phyloP scores from a whole-genome alignment of 495 filamentous ascomycete genomes.

The Tuber microsphaerosporum region DNA sequence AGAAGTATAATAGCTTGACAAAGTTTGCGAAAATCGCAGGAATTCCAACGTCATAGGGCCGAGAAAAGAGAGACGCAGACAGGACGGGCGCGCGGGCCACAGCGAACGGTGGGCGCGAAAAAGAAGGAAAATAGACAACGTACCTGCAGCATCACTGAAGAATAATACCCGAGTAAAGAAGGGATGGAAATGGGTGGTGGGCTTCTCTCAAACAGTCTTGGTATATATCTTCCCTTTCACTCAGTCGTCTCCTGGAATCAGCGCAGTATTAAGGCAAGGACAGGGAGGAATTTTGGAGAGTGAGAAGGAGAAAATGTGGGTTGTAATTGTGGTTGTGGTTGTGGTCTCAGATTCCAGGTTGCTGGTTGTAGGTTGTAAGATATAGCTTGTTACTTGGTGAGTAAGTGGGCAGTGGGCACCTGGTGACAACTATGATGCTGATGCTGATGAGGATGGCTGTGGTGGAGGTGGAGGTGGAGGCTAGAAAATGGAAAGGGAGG shows the following conservation, averaged over 20 bases:
- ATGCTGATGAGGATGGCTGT: not conserved
- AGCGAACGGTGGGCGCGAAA: slow-evolving; percentile 9
- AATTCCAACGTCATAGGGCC: slow-evolving; percentile 31
- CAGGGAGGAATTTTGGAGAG: slow-evolving; percentile 11
- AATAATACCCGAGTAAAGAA: slow-evolving; percentile 23
- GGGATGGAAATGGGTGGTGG: slow-evolving; percentile 24
- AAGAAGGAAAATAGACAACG: slow-evolving; percentile 28
- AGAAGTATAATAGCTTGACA: not conserved
- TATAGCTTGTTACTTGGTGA: not conserved
- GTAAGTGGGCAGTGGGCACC: not conserved
- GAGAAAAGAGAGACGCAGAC: slow-evolving; percentile 20
- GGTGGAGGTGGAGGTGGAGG: not conserved
- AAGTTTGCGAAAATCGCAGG: slow-evolving; percentile 5
- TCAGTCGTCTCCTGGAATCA: not conserved
- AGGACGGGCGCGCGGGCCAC: slow-evolving; percentile 27
- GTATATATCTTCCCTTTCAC: not conserved
- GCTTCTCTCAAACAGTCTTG: not conserved
- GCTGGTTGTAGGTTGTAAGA: not conserved
- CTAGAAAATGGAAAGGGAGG: not conserved
- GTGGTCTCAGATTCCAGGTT: not conserved
- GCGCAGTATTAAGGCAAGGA: slow-evolving; percentile 6
- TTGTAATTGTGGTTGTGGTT: slow-evolving; percentile 12
- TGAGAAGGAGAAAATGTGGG: slow-evolving; percentile 10
- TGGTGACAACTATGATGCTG: not conserved
- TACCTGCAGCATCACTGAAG: slow-evolving; percentile 41